Evolutionary conservation across 768 basidiomycete species (phyloP), one percentile per base, ranked within the genome.

Genomic region (Termitomyces sp.): DNA sequence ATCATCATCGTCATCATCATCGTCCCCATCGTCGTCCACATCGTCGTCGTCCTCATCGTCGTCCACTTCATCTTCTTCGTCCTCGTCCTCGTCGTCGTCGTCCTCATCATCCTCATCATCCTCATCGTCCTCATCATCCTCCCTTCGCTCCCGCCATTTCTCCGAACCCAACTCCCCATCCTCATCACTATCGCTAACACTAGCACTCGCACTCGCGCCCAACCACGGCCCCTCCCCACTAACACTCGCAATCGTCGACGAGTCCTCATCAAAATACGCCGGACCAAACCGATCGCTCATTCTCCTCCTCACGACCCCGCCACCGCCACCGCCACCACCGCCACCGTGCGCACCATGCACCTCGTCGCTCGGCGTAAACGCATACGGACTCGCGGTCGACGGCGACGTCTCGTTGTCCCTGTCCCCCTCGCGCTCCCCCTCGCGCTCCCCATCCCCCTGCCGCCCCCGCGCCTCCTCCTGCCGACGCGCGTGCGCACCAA

Each of bases 221-320:
- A 13, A 32, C 49, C 49, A 50, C n/a, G 32, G 20, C 49, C n/a
- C 49, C 30, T 33, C 49, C 18, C 5, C 49, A 32, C 30, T 7
- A n/a, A 28, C 82, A 30, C 80, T 81, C 33, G 82, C 82, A 38
- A 84, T 70, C 35, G 81, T 77, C 65, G 81, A 79, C 36, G 80
- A 79, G 58, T 82, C 81, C 32, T 82, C 81, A 63, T 82, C 78
- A 46, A 77, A 72, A 40, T 62, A 70, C 36, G 70, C 64, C 10
- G 66, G 66, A 2, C 70, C 71, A 55, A 66, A 69, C 59, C 46
- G 16, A 14, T 46, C 59, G 44, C 48, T 44, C 28, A 5, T 38
- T 32, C 49, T n/a, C 36, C 28, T 23, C 38, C 49, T 7, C 60
- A 20, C 16, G 16, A 20, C 30, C 1, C 28, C 48, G 28, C 9